Percentiles rank a stretch among this genome's conserved stretches.
These are phyloP conservation scores for Mimosa bimucronata DNA, from an alignment of 306 rosid species.

Conservation along the genomic window DNA sequence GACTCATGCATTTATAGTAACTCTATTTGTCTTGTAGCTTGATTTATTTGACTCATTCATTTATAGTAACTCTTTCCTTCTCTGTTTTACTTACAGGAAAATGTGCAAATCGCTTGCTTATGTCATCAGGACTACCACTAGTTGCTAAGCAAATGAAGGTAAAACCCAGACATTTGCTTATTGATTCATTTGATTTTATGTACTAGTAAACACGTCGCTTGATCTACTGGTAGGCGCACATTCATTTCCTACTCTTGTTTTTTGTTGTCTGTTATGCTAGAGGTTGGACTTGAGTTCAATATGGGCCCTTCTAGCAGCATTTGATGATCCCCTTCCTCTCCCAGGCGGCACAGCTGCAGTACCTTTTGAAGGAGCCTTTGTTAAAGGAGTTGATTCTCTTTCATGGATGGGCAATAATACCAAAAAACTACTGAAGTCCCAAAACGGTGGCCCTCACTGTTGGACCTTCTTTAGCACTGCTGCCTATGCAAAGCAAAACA, in stretches of 20 bases:
- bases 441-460: conserved; percentile 68
- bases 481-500: conserved; percentile 78
- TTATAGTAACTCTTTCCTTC: conserved; percentile 26
- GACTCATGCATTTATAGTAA: conserved; percentile 49
- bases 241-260: conserved; percentile 29
- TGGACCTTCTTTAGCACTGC: conserved; percentile 95
- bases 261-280: conserved; percentile 49
- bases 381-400: conserved; percentile 79
- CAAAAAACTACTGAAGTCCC: conserved; percentile 59
- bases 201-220: conserved; percentile 7
- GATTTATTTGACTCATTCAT: background rate
- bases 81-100: conserved; percentile 61
- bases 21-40: background rate
- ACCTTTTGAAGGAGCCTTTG: conserved; percentile 96
- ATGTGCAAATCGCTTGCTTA: conserved; percentile 94
- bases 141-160: conserved; percentile 95
- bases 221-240: conserved; percentile 22
- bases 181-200: conserved; percentile 31
- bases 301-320: conserved; percentile 97
- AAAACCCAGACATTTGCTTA: conserved; percentile 15
- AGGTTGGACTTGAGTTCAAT: conserved; percentile 90
- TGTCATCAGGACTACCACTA: conserved; percentile 79
- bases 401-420: conserved; percentile 97
- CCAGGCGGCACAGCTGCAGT: conserved; percentile 43
- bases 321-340: conserved; percentile 83